Evolutionary conservation across 1,284 basidiomycete species (phyloP).

Genomic region (Vanrija humicola): DNA sequence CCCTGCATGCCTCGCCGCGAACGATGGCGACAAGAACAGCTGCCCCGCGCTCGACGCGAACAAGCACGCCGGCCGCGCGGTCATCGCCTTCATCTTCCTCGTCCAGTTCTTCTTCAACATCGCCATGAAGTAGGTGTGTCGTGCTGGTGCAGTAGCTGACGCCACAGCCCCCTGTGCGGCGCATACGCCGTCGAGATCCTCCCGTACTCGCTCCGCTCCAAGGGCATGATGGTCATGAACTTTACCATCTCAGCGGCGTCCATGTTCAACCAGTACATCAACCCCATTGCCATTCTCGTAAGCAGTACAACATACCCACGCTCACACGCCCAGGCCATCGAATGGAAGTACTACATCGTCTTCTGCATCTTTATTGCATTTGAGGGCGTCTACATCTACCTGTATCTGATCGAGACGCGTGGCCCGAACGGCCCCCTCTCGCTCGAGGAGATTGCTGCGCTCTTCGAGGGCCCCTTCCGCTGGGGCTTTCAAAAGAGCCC

Average conservation of each 20-base stretch:
- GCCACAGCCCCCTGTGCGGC: background rate
- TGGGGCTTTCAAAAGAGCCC: background rate
- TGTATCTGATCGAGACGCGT: conserved; percentile 27
- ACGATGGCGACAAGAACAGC: background rate
- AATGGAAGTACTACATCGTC: conserved; percentile 32
- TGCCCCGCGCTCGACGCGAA: conserved; percentile 5
- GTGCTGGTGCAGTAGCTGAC: too few species aligned
- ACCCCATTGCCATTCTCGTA: conserved; percentile 24
- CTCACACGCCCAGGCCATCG: conserved; percentile 15
- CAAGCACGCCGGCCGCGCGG: conserved; percentile 12
- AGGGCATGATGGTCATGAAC: conserved; percentile 60
- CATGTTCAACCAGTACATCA: conserved; percentile 31
- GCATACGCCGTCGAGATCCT: background rate
- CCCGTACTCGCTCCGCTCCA: conserved; percentile 59
- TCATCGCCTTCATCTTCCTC: conserved; percentile 23
- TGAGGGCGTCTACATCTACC: conserved; percentile 31
- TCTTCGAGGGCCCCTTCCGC: conserved; percentile 12
- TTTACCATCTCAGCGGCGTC: conserved; percentile 24
- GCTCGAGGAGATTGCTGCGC: conserved; percentile 29
- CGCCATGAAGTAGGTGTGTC: conserved; percentile 1
- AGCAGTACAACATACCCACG: too few species aligned
- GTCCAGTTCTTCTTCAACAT: conserved; percentile 44
- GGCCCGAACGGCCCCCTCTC: conserved; percentile 17
- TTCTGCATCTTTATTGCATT: conserved; percentile 22
- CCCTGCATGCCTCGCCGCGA: background rate